Conservation (phyloP, 140 eudicot genomes). For the Erigeron philadelphicus region DNA sequence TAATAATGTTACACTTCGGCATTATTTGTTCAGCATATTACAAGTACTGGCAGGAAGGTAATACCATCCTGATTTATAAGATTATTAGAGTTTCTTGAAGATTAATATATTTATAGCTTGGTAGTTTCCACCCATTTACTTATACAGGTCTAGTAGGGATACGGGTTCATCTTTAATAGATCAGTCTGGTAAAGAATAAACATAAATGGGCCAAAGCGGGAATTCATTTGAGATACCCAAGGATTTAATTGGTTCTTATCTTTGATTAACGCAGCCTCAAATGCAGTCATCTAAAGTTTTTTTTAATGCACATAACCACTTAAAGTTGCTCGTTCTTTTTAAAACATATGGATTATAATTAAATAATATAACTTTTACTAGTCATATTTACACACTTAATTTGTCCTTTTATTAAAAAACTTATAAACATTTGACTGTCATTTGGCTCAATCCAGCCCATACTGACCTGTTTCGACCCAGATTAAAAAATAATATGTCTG, state of each 20-base stretch:
- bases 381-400: too few relatives aligned
- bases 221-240: too few relatives aligned
- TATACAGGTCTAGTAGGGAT: background rate
- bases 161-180: background rate
- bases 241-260: too few relatives aligned
- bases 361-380: too few relatives aligned
- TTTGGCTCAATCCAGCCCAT: too few relatives aligned
- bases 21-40: constrained; percentile 79
- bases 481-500: background rate
- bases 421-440: too few relatives aligned
- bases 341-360: too few relatives aligned
- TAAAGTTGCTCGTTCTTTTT: too few relatives aligned
- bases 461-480: background rate
- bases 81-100: background rate
- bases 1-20: constrained; percentile 74
- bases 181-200: background rate
- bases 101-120: background rate
- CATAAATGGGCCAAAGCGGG: background rate
- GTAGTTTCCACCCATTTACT: background rate
- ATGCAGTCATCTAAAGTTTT: too few relatives aligned
- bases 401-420: too few relatives aligned
- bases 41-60: constrained; percentile 97
- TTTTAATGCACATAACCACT: too few relatives aligned
- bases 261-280: too few relatives aligned
- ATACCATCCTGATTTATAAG: constrained; percentile 8